Base-by-base conservation (phyloP, 2,329 filamentous ascomycete species). In the Aspergillus sp. region DNA sequence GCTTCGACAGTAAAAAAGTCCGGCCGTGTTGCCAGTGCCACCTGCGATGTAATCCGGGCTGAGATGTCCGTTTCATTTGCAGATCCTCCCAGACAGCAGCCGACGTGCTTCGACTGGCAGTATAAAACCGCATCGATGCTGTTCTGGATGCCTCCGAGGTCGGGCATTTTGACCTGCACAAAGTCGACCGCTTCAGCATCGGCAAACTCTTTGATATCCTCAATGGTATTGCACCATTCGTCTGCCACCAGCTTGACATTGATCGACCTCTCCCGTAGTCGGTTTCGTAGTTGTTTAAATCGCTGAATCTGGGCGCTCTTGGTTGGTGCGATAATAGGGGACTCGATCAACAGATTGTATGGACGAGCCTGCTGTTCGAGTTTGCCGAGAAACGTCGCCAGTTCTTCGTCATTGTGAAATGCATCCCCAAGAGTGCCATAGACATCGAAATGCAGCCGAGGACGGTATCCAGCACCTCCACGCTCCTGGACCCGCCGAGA, bases 51-150 rank as follows among this genome's bases (percentile, higher is more conserved):
- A 37, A 59, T 57, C 37, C 57, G 57, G 29, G 51, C 46, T 41
- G 58, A 59, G 30, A 59, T 52, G n/a, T 54, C 57, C 6, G 56
- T 45, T 30, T 45, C 50, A 44, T 52, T 51, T 9, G 50, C 50
- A 19, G 45, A 49, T 5, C 48, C 50, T 10, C 48, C 50, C 19
- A 53, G 39, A 38, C 50, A 53, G 40, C 50, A 53, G 3, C 48
- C 46, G 5, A 49, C 37, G 31, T 37, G 33, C 34, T 45, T 51
- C 2, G 9, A 27, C 29, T 40, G 39, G 33, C 50, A 53, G 31
- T 53, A 51, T 3, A 53, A 35, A 27, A 53, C 48, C 5, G 48
- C 50, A 43, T 53, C 46, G 37, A 53, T 51, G 13, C 46, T 51
- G 9, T 53, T 45, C 12, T 51, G 43, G 6, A 53, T 31, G 2